Base-by-base conservation (phyloP, 78 protist genomes). In the Tieghemostelium lacteum region DNA sequence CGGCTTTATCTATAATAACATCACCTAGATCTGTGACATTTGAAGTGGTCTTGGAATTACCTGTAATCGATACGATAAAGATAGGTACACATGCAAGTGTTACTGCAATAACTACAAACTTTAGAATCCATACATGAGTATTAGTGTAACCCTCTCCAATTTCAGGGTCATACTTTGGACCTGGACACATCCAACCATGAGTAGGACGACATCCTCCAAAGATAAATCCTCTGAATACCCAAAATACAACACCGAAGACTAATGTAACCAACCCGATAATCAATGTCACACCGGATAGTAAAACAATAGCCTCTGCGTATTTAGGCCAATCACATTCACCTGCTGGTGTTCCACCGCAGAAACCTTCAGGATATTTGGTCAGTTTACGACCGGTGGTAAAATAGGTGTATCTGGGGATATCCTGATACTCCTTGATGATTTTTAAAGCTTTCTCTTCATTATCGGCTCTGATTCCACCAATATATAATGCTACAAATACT, bases 121-220 rank as follows among this genome's bases (percentile, higher is more conserved):
- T 49, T 0, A 80, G 28, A 45, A 50, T 40, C 36, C 31, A 66
- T 33, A 80, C 88, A 26, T 37, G 40, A 17, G 39, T 29, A 0
- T 17, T 52, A 1, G 57, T 28, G 5, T 80, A 80, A 20, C 88
- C 88, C 29, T 80, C 88, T 1, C 88, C 88, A 26, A 80, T 67
- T 2, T 64, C 88, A 28, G 88, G 75, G 17, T 78, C 88, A 22
- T 37, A 78, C n/a, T 78, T 78, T 49, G 88, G 69, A 67, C 88
- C 76, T 55, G 88, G 88, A 67, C 75, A 67, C 0, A 80, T 0
- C 29, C n/a, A 37, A 54, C 70, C 70, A 39, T 80, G 88, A 1
- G 88, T 66, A 52, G 88, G 88, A 20, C 37, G 14, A 28, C 75
- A 80, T 3, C 88, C 88, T 22, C 88, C 88, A 37, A 80, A 80